phyloP scores from a whole-genome alignment of 2,329 filamentous ascomycete species.

The Phialemonium atrogriseum region DNA sequence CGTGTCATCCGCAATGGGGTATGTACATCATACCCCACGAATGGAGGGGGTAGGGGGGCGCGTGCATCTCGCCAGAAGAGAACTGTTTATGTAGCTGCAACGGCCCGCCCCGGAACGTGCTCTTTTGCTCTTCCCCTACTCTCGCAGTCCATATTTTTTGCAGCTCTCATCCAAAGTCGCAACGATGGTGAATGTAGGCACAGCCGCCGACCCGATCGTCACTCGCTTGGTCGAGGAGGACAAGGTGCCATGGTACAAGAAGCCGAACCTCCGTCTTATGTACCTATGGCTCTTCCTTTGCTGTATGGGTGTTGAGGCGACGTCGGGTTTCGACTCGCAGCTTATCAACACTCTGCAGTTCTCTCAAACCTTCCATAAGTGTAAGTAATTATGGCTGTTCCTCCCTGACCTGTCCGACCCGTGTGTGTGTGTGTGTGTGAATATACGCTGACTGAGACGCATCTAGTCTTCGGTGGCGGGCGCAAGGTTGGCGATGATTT shows the following conservation, averaged over 20 bases:
- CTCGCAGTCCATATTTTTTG: too few relatives aligned
- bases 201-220: slow-evolving; percentile 24
- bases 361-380: slow-evolving; percentile 24
- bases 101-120: too few relatives aligned
- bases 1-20: too few relatives aligned
- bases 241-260: slow-evolving; percentile 44
- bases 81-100: too few relatives aligned
- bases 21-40: too few relatives aligned
- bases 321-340: slow-evolving; percentile 36
- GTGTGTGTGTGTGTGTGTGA: too few relatives aligned
- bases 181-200: slow-evolving; percentile 2
- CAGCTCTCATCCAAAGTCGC: too few relatives aligned
- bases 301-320: slow-evolving; percentile 52
- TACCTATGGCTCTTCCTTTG: slow-evolving; percentile 52
- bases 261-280: slow-evolving; percentile 47
- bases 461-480: slow-evolving; percentile 11
- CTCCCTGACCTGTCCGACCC: not conserved
- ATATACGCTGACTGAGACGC: too few relatives aligned
- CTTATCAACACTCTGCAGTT: slow-evolving; percentile 37
- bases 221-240: slow-evolving; percentile 29
- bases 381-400: slow-evolving; percentile 21
- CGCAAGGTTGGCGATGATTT: slow-evolving; percentile 11
- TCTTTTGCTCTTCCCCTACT: too few relatives aligned
- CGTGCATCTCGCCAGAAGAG: too few relatives aligned
- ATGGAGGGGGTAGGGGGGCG: too few relatives aligned